Conservation (phyloP, 2,329 filamentous ascomycete species). For the Talaromyces verruculosus region DNA sequence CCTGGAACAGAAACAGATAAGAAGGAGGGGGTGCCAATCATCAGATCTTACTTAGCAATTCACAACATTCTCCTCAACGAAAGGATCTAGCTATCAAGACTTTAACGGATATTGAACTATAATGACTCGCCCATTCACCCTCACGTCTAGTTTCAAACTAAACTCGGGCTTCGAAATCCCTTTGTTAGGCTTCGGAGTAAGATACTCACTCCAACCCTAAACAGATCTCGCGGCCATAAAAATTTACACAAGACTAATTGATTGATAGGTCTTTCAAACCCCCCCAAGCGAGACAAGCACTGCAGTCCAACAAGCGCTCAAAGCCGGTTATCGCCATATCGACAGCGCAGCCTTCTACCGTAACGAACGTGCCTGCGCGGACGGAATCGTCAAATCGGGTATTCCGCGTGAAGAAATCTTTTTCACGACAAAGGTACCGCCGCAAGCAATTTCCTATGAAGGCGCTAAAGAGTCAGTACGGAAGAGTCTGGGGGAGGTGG, state of each 20-base stretch:
- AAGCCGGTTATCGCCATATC: slow-evolving; percentile 15
- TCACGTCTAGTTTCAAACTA: not conserved
- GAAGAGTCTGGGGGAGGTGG: slow-evolving; percentile 61
- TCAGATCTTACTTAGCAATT: not conserved
- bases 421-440: not conserved
- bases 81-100: not conserved
- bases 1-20: not conserved
- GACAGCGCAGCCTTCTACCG: slow-evolving; percentile 49
- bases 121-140: not conserved
- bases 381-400: slow-evolving; percentile 63
- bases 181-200: not conserved
- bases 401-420: not conserved
- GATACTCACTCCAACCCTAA: not conserved
- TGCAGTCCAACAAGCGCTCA: slow-evolving; percentile 9
- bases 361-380: slow-evolving; percentile 66
- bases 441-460: not conserved
- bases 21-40: not conserved
- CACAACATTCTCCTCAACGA: not conserved
- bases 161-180: not conserved
- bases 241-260: not conserved
- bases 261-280: not conserved
- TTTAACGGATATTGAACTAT: not conserved
- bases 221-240: not conserved
- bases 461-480: not conserved
- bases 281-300: not conserved